Base-by-base conservation (phyloP, 345 rosid genomes). In the Hypericum perforatum region DNA sequence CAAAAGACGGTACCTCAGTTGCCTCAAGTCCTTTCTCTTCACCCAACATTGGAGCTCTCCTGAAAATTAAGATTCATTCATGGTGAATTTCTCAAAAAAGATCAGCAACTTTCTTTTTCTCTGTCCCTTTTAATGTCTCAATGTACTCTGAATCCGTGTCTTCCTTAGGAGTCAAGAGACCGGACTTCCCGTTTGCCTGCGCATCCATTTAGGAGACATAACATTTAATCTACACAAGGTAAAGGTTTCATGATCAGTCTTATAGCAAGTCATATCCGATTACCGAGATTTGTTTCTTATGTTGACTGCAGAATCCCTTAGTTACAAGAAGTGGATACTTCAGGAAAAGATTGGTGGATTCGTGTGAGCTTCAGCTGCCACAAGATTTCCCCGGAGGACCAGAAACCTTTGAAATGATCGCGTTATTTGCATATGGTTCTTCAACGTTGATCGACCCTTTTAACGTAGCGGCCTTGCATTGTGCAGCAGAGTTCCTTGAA, bases 401-500 rank as follows among this genome's bases (percentile, higher is more conserved):
- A 15, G 83, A 79, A 55, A 78, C 78, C 37, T 86, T 86, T 53
- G 92, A 86, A 74, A 79, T 61, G 81, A 79, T 86, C 39, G 66
- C 63, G 8, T 63, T 86, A 5, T 79, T 83, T 64, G 61, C 79
- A 42, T 86, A 86, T 58, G 89, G 86, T 41, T 86, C 89, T 40
- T 68, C 89, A 49, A 69, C 84, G 5, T 45, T 68, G 74, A 68
- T 81, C 14, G 77, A 83, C 64, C 89, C 92, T 53, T 83, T 76
- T 54, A 83, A 86, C 43, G 77, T 81, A 37, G 86, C 86, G 39
- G 77, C 77, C 51, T 73, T 86, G 37, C 59, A 81, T 52, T 83
- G 91, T 15, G 95, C 88, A 12, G 82, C 88, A n/a, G 84, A 79
- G 58, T 81, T 78, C 60, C 86, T 86, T 6, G 83, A 83, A 62